These are phyloP conservation scores for Candida glaebosa DNA, from an alignment of 805 yeast species.

Conservation along the genomic window DNA sequence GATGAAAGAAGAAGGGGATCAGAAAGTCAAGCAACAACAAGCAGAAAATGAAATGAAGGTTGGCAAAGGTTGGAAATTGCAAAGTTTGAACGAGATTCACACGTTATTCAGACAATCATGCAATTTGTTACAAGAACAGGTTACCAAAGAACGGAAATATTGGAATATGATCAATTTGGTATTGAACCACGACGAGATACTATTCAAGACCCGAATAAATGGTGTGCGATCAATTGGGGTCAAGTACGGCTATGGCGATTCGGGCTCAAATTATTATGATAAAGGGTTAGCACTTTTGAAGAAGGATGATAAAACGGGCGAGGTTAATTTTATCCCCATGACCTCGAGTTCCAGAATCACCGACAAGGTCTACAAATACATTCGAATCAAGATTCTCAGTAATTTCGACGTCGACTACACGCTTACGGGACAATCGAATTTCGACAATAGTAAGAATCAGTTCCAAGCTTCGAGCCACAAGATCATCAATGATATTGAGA, in stretches of 20 bases:
- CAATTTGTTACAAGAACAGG: constrained; percentile 48
- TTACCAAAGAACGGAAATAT: constrained; percentile 58
- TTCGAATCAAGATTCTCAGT: constrained; percentile 58
- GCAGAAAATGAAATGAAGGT: constrained; percentile 34
- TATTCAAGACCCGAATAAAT: constrained; percentile 55
- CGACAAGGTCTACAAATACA: constrained; percentile 41
- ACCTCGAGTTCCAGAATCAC: constrained; percentile 29
- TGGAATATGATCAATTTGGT: constrained; percentile 57
- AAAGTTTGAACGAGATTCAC: constrained; percentile 59
- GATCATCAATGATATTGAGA: constrained; percentile 53
- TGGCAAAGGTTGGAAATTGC: constrained; percentile 82
- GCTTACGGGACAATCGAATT: constrained; percentile 55
- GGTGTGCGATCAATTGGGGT: constrained; percentile 64
- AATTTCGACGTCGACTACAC: constrained; percentile 52
- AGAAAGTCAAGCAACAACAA: constrained; percentile 19
- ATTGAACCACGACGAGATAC: constrained; percentile 49
- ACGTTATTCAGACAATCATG: constrained; percentile 50
- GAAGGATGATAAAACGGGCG: constrained; percentile 38
- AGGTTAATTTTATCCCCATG: constrained; percentile 31
- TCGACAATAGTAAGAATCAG: constrained; percentile 13
- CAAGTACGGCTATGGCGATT: constrained; percentile 87
- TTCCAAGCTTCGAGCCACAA: constrained; percentile 8
- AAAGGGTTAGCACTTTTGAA: constrained; percentile 73
- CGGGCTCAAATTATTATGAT: constrained; percentile 76
- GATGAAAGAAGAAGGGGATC: constrained; percentile 14